Base-by-base conservation (phyloP, 2,329 filamentous ascomycete species). In the Trichoderma harzianum region DNA sequence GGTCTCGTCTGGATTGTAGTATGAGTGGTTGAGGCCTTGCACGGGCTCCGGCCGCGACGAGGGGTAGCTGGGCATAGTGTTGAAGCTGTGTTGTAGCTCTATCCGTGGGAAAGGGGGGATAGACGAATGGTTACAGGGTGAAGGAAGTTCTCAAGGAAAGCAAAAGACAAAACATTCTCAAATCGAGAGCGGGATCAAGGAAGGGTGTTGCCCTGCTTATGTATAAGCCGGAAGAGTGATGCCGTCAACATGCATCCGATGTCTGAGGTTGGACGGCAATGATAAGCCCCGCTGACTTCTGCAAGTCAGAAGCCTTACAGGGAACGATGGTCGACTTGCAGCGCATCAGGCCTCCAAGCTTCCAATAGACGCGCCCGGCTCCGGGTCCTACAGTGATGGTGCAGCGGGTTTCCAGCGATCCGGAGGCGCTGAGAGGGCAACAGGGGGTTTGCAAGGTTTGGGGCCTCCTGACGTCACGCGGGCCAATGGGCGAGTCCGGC, bases 11-110 rank as follows among this genome's bases (percentile, higher is more conserved):
- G 72, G 47, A 7, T 68, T 6, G 18, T 73, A 72, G 34, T 72
- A 73, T 47, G 70, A 70, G 7, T 58, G 32, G 47, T 73, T 72
- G 55, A 72, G 71, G 53, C 71, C 71, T 21, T 43, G 60, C 28
- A 53, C 18, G 14, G 24, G 14, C 12, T 66, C 62, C 2, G 66
- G 60, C 16, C 66, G 53, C 24, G 63, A 63, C 18, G 70, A 58
- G 16, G 61, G 47, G n/a, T 55, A 67, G 55, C 10, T n/a, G 5
- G 68, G 58, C 60, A 64, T 64, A 32, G 51, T 60, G 2, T 12
- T 0, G 26, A 32, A 21, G 28, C 55, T 58, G 5, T 39, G 26
- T 30, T 55, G 30, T 39, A 18, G 34, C 34, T 36, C 34, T 39
- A 43, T 39, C 7, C 28, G 39, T 14, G 26, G 14, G 14, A 5